Conservation (phyloP, 345 rosid species). For the Mangifera indica region DNA sequence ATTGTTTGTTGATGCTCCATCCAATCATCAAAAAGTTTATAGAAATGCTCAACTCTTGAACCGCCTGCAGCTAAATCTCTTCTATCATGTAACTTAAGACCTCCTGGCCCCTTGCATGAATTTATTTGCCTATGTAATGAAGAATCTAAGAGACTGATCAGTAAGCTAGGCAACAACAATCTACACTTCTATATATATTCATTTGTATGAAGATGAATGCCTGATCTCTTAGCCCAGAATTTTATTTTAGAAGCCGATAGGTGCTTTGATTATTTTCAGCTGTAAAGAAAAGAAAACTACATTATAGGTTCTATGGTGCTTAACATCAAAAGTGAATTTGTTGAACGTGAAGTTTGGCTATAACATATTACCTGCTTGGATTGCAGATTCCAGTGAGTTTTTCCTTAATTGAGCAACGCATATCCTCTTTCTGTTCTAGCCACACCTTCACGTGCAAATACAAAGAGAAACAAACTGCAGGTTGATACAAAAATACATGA, state of each 20-base stretch:
- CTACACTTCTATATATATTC: not conserved
- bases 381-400: conserved; percentile 2
- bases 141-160: too few relatives aligned
- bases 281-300: not conserved
- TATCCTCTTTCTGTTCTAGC: not conserved
- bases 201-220: not conserved
- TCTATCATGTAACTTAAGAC: not conserved
- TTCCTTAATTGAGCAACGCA: not conserved
- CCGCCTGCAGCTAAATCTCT: too few relatives aligned
- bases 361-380: conserved; percentile 2
- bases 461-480: not conserved
- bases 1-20: not conserved
- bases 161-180: not conserved
- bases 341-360: not conserved
- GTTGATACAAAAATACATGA: not conserved
- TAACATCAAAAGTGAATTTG: not conserved
- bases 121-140: too few relatives aligned
- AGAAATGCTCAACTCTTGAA: too few relatives aligned
- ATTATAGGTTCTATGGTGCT: not conserved
- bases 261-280: not conserved
- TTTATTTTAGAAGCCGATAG: not conserved
- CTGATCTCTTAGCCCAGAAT: conserved; percentile 4
- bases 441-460: not conserved
- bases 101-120: not conserved
- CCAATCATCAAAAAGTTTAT: not conserved